Conservation (phyloP, 2,329 filamentous ascomycete genomes). For the Venturia aucupariae region DNA sequence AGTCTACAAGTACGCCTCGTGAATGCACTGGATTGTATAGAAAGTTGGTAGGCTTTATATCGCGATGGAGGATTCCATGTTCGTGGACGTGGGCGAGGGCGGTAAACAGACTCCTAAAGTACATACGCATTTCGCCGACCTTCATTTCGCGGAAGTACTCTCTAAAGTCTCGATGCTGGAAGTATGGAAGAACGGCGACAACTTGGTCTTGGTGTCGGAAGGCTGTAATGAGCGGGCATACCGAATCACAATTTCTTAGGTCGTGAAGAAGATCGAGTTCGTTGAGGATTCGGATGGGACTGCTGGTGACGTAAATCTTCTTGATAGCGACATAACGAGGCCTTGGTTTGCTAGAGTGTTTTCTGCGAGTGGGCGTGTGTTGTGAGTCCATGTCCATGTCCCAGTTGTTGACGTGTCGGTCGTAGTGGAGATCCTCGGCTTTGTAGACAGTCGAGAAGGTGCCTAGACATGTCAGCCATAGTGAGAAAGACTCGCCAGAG, state of each 20-base stretch:
- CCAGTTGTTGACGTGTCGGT: slow-evolving; percentile 78
- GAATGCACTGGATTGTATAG: slow-evolving; percentile 75
- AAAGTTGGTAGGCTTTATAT: slow-evolving; percentile 98
- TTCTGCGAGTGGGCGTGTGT: slow-evolving; percentile 43
- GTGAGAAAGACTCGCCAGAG: slow-evolving; percentile 16
- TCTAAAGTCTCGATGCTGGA: slow-evolving; percentile 88
- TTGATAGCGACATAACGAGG: slow-evolving; percentile 90
- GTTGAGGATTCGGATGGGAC: slow-evolving; percentile 85
- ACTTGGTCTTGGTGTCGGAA: slow-evolving; percentile 93
- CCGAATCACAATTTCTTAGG: slow-evolving; percentile 69
- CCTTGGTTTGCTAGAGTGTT: slow-evolving; percentile 43
- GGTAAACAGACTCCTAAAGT: slow-evolving; percentile 80
- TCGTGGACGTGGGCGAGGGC: slow-evolving; percentile 77
- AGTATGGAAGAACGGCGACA: slow-evolving; percentile 88
- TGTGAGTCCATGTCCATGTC: slow-evolving; percentile 48
- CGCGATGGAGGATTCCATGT: slow-evolving; percentile 78
- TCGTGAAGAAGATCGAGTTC: slow-evolving; percentile 90
- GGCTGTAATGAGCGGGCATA: slow-evolving; percentile 95
- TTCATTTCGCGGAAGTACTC: slow-evolving; percentile 89
- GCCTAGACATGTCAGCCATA: slow-evolving; percentile 42
- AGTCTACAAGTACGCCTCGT: slow-evolving; percentile 92
- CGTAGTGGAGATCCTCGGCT: slow-evolving; percentile 83
- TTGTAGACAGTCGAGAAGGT: slow-evolving; percentile 99
- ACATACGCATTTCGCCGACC: slow-evolving; percentile 76
- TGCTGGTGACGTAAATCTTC: slow-evolving; percentile 98